phyloP scores from a whole-genome alignment of 805 yeast species.

The Saccharomycopsis microspora region DNA sequence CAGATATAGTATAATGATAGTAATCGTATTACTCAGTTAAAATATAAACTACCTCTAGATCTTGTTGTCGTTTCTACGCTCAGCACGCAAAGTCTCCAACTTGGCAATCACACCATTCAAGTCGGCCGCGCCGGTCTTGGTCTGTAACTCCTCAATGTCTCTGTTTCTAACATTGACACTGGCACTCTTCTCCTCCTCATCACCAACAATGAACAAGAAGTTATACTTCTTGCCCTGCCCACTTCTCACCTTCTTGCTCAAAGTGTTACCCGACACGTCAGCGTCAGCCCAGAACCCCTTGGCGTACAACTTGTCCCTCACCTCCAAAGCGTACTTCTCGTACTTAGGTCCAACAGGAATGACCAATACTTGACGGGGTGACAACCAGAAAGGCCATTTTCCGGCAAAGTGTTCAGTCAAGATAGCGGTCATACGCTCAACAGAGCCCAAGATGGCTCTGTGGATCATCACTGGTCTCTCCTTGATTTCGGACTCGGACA shows the following conservation, averaged over 20 bases:
- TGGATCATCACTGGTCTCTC: slow-evolving; percentile 97
- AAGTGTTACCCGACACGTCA: slow-evolving; percentile 88
- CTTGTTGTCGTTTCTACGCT: slow-evolving; percentile 61
- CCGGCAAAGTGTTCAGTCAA: slow-evolving; percentile 97
- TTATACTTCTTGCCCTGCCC: slow-evolving; percentile 93
- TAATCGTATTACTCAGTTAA: background rate
- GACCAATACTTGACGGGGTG: slow-evolving; percentile 96
- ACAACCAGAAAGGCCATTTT: slow-evolving; percentile 99
- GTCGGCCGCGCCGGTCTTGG: slow-evolving; percentile 70
- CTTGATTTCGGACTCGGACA: slow-evolving; percentile 45
- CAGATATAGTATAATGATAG: too few species aligned
- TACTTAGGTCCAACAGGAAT: slow-evolving; percentile 96
- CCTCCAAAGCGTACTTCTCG: slow-evolving; percentile 78
- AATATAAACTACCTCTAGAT: background rate
- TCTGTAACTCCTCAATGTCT: slow-evolving; percentile 86
- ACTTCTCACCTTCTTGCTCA: slow-evolving; percentile 95
- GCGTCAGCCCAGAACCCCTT: slow-evolving; percentile 87
- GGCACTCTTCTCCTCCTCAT: slow-evolving; percentile 68
- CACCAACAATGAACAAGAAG: slow-evolving; percentile 95
- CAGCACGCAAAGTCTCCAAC: slow-evolving; percentile 54
- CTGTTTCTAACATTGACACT: slow-evolving; percentile 95
- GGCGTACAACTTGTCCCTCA: slow-evolving; percentile 47
- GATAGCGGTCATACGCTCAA: slow-evolving; percentile 98
- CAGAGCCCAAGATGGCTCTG: slow-evolving; percentile 96
- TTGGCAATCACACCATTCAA: slow-evolving; percentile 64